A percentile compares a stretch with the other conserved stretches of the same genome.
phyloP scores from a whole-genome alignment of 139 green algal species.

The Micromonas commoda region DNA sequence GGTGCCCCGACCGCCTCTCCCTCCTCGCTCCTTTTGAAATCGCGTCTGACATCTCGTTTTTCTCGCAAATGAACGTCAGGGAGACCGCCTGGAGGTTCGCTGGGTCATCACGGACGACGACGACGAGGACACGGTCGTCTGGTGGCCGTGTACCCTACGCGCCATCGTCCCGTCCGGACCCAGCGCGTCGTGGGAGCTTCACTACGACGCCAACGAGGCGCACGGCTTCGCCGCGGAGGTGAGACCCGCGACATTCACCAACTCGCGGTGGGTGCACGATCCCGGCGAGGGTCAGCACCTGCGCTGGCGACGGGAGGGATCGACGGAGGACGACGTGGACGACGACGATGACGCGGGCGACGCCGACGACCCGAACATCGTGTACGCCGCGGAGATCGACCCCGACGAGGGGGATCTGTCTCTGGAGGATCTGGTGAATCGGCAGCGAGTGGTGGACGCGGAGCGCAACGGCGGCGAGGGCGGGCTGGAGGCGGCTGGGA shows the following conservation, averaged over 20 bases:
- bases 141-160: no score
- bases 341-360: background rate
- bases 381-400: no score
- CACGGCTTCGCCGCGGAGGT: background rate
- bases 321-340: background rate
- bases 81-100: background rate
- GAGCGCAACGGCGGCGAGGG: background rate
- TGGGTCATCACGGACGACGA: background rate
- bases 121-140: background rate
- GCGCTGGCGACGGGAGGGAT: background rate
- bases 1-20: background rate
- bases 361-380: no score
- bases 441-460: background rate
- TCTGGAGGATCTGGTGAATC: background rate
- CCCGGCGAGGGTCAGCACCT: background rate
- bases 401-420: background rate
- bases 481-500: background rate
- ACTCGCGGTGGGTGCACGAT: background rate
- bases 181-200: background rate
- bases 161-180: no score
- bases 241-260: background rate
- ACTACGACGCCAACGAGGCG: background rate
- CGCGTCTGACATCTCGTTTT: background rate
- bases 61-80: background rate
- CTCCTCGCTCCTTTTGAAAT: background rate